A percentile compares a stretch with the other conserved stretches of the same genome.
phyloP scores from a whole-genome alignment of 2,329 filamentous ascomycete genomes.

The Penicillium aurantiogriseum region DNA sequence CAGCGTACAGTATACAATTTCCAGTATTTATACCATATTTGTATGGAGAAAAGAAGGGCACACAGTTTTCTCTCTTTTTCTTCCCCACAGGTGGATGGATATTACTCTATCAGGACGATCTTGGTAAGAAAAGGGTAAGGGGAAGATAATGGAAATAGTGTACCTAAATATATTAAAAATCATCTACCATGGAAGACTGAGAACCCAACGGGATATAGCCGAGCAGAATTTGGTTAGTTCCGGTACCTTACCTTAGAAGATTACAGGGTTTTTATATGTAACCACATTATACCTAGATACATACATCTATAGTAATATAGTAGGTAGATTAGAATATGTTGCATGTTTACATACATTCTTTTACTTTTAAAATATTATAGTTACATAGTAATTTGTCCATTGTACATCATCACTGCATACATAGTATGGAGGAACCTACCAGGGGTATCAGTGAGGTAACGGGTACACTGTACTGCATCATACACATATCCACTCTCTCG shows the following conservation, averaged over 20 bases:
- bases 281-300: background rate
- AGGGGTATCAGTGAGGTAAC: constrained; percentile 2
- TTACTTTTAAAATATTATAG: background rate
- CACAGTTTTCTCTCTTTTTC: constrained; percentile 16
- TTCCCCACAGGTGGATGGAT: constrained; percentile 20
- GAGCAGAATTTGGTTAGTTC: constrained; percentile 13
- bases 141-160: background rate
- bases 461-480: constrained; percentile 8
- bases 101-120: constrained; percentile 17
- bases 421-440: background rate
- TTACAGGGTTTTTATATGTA: background rate
- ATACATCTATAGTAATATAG: too few species aligned
- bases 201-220: constrained; percentile 17
- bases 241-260: background rate
- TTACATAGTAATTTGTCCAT: background rate
- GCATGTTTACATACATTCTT: too few species aligned
- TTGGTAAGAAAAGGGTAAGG: constrained; percentile 14
- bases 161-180: background rate
- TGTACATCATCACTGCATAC: background rate
- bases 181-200: constrained; percentile 15
- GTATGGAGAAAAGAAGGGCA: constrained; percentile 10
- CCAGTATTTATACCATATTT: constrained; percentile 2
- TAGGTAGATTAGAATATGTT: too few species aligned
- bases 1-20: background rate
- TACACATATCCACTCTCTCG: constrained; percentile 6